Percentiles rank a stretch among this genome's conserved stretches.
phyloP scores from a whole-genome alignment of 129 eudicot genomes.

The Arctium lappa region DNA sequence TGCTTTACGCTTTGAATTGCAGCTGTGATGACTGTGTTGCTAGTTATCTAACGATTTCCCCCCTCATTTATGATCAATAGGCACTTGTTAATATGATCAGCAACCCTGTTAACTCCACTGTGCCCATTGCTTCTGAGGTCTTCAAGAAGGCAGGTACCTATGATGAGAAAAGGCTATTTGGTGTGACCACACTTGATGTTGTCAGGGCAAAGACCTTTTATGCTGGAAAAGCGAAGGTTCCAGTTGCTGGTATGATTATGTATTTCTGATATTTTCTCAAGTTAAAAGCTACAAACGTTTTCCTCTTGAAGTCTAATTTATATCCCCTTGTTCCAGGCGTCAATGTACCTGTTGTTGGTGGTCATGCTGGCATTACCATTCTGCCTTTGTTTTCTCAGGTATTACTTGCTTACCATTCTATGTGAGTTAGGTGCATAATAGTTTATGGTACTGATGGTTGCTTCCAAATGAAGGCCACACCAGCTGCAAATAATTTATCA shows the following conservation, averaged over 20 bases:
- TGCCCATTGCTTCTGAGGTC: conserved; percentile 96
- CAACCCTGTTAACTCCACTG: conserved; percentile 95
- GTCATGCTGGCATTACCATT: conserved; percentile 84
- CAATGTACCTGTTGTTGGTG: conserved; percentile 87
- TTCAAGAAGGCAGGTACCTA: conserved; percentile 92
- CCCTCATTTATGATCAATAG: conserved; percentile 22
- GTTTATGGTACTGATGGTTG: background rate
- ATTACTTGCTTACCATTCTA: conserved; percentile 1
- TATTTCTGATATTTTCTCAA: background rate
- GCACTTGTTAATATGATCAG: conserved; percentile 90
- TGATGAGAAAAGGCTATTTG: conserved; percentile 76
- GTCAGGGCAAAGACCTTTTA: conserved; percentile 94
- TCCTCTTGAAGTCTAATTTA: background rate
- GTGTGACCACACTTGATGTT: conserved; percentile 95
- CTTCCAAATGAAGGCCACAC: conserved; percentile 48
- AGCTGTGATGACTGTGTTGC: background rate
- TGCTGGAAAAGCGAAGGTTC: conserved; percentile 78
- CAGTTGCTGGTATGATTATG: conserved; percentile 59
- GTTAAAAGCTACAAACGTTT: background rate
- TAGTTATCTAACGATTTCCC: background rate
- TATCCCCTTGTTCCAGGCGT: conserved; percentile 44
- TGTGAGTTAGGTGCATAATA: background rate
- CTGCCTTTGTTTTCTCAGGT: conserved; percentile 88
- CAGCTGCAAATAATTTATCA: conserved; percentile 48
- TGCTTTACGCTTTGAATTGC: background rate